These are phyloP conservation scores for Fusarium compactum DNA, from an alignment of 2,329 filamentous ascomycete species.

Conservation along the genomic window DNA sequence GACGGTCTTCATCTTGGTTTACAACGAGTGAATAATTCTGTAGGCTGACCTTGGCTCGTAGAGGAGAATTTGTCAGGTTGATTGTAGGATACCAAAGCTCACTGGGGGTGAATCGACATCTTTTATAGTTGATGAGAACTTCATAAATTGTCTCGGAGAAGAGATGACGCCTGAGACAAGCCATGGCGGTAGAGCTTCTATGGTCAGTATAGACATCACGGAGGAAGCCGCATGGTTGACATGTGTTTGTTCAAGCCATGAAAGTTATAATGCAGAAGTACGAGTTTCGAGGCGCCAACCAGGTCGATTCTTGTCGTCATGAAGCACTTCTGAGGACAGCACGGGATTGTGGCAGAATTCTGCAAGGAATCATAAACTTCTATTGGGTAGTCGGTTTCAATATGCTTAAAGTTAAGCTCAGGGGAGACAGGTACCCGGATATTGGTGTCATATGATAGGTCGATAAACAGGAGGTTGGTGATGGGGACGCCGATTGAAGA, in stretches of 20 bases:
- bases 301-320: background rate
- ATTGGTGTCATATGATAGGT: background rate
- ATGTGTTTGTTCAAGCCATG: background rate
- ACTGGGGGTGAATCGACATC: background rate
- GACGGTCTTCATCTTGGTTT: slow-evolving; percentile 15
- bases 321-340: background rate
- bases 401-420: background rate
- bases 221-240: slow-evolving; percentile 1
- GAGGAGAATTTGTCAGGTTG: background rate
- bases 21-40: background rate
- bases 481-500: background rate
- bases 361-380: background rate
- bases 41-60: background rate
- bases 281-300: background rate
- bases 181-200: background rate
- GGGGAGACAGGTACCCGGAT: background rate
- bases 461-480: background rate
- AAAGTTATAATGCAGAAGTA: background rate
- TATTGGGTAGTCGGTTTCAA: background rate
- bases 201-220: background rate
- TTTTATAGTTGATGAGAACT: background rate
- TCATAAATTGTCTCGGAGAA: background rate
- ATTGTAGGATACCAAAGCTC: background rate
- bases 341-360: background rate
- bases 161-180: background rate